phyloP scores from a whole-genome alignment of 202 grass and related monocot genomes.

The Brachypodium distachyon region DNA sequence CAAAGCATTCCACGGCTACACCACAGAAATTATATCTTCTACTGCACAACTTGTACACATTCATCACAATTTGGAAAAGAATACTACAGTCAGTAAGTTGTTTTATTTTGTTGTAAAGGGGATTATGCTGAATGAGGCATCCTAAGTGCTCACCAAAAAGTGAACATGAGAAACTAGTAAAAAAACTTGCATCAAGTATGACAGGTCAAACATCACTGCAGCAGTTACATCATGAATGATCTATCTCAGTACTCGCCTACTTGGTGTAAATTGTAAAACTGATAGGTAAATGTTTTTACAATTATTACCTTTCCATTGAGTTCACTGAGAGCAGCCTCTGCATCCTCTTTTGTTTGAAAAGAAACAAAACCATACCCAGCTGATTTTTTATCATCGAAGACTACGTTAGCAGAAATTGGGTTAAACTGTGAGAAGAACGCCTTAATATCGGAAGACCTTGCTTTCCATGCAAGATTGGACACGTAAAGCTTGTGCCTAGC shows the following conservation, averaged over 20 bases:
- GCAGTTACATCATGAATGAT: not conserved
- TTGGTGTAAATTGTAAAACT: slow-evolving; percentile 11
- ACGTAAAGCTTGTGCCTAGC: slow-evolving; percentile 64
- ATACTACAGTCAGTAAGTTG: not conserved
- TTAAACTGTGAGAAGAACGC: slow-evolving; percentile 66
- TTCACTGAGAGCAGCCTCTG: slow-evolving; percentile 61
- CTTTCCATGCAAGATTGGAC: slow-evolving; percentile 95
- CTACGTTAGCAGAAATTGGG: slow-evolving; percentile 49
- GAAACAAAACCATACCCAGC: slow-evolving; percentile 87
- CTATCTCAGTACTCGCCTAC: not conserved
- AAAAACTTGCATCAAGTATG: slow-evolving; percentile 6
- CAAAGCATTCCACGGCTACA: not conserved
- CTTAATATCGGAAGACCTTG: slow-evolving; percentile 55
- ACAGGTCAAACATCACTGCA: not conserved
- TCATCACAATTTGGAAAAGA: not conserved
- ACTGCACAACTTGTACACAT: not conserved
- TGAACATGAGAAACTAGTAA: not conserved
- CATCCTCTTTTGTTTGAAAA: slow-evolving; percentile 71
- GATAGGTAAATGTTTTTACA: not conserved
- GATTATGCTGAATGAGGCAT: not conserved
- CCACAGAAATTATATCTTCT: not conserved
- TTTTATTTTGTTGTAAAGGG: not conserved
- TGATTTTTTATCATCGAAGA: slow-evolving; percentile 61
- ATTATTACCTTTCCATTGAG: slow-evolving; percentile 80
- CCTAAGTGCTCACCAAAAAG: not conserved